Conservation (phyloP, 805 yeast species). For the Millerozyma miso region DNA sequence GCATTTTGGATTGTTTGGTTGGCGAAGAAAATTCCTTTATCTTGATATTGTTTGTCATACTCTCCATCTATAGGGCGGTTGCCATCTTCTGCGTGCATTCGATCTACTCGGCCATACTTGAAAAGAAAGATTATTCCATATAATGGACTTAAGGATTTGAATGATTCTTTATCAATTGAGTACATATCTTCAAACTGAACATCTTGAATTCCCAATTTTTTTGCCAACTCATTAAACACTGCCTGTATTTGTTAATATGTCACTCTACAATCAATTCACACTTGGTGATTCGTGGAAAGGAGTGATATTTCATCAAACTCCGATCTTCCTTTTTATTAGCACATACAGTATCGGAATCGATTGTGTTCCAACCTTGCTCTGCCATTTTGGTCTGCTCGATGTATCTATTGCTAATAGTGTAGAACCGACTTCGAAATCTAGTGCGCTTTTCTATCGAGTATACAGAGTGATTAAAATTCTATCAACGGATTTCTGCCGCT, state of each 20-base stretch:
- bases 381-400: no score
- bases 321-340: not conserved
- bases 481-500: no score
- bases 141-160: conserved; percentile 36
- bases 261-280: no score
- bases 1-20: conserved; percentile 63
- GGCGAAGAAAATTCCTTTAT: conserved; percentile 51
- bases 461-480: no score
- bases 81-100: conserved; percentile 21
- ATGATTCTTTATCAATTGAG: conserved; percentile 44
- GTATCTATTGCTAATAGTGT: no score
- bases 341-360: conserved; percentile 59
- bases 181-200: conserved; percentile 58
- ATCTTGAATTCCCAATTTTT: conserved; percentile 46
- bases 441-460: no score
- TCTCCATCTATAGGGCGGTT: conserved; percentile 42
- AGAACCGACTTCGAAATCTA: no score
- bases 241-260: conserved; percentile 32
- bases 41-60: conserved; percentile 32
- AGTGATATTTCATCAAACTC: not conserved
- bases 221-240: conserved; percentile 61
- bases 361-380: conserved; percentile 51
- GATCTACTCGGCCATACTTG: conserved; percentile 48
- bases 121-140: conserved; percentile 62
- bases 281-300: no score